Percentiles rank a stretch among this genome's conserved stretches.
Evolutionary conservation across 495 filamentous ascomycete genomes (phyloP).

Genomic region (Usnea hakonensis): DNA sequence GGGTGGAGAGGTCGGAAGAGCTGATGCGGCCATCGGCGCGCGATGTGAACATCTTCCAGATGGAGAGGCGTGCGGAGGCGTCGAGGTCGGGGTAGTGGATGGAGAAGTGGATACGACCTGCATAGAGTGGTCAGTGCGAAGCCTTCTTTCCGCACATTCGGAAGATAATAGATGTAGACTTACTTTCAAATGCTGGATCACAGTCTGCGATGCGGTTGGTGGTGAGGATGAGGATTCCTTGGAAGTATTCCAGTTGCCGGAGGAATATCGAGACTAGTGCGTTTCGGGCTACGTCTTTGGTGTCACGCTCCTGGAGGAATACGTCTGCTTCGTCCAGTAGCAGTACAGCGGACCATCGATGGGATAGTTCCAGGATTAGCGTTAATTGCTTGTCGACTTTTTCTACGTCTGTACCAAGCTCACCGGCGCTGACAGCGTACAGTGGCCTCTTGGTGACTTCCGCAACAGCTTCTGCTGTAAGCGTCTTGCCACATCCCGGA

Average conservation of each 20-base stretch:
- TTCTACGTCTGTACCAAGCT: constrained; percentile 20
- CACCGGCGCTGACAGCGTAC: constrained; percentile 24
- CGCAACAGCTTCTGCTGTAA: constrained; percentile 24
- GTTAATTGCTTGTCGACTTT: constrained; percentile 20
- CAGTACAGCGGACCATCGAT: constrained; percentile 33
- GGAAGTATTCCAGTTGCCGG: constrained; percentile 48
- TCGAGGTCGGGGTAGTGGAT: constrained; percentile 22
- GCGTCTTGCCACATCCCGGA: constrained; percentile 27
- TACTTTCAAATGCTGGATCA: constrained; percentile 45
- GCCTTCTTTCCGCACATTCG: background rate
- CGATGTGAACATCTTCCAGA: constrained; percentile 16
- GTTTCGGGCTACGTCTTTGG: constrained; percentile 34
- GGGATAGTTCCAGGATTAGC: constrained; percentile 19
- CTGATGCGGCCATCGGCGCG: background rate
- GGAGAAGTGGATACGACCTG: constrained; percentile 40
- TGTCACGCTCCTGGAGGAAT: constrained; percentile 35
- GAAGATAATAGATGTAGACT: background rate
- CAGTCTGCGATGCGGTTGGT: constrained; percentile 45
- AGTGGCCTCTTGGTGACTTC: constrained; percentile 23
- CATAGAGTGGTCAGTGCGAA: background rate
- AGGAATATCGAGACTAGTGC: constrained; percentile 47
- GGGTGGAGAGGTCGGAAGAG: background rate
- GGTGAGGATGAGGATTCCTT: constrained; percentile 52
- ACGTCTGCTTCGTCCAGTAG: constrained; percentile 44
- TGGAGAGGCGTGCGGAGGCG: constrained; percentile 6